Conservation (phyloP, 2,329 filamentous ascomycete genomes). For the Verticillium longisporum region DNA sequence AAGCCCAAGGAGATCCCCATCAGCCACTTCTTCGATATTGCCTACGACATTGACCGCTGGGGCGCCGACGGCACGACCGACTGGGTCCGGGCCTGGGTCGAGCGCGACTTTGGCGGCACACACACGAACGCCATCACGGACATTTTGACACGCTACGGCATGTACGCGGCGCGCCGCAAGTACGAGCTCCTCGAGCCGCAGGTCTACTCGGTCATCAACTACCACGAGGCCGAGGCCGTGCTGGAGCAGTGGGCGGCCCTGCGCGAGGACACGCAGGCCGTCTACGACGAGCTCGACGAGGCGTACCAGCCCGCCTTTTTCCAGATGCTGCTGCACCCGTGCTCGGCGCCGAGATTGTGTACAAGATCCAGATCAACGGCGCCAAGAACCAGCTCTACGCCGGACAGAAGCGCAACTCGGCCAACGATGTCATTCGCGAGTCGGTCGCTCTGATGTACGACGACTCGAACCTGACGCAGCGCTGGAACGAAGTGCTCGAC, state of each 20-base stretch:
- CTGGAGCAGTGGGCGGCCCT: constrained; percentile 44
- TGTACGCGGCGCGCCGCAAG: constrained; percentile 25
- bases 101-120: constrained; percentile 47
- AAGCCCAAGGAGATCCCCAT: constrained; percentile 60
- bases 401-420: constrained; percentile 35
- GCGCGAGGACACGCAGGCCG: constrained; percentile 42
- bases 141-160: constrained; percentile 40
- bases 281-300: constrained; percentile 47
- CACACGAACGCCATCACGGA: constrained; percentile 39
- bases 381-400: constrained; percentile 38
- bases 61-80: constrained; percentile 45
- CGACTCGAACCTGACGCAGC: constrained; percentile 47
- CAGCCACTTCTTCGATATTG: constrained; percentile 61
- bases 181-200: constrained; percentile 26
- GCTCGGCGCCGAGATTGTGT: constrained; percentile 43
- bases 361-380: constrained; percentile 40
- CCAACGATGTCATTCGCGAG: constrained; percentile 42
- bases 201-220: constrained; percentile 47
- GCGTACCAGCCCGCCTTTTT: constrained; percentile 51
- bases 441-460: constrained; percentile 48
- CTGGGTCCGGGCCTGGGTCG: constrained; percentile 52
- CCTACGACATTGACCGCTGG: constrained; percentile 55
- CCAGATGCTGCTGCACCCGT: constrained; percentile 49
- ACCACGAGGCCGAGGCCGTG: constrained; percentile 49
- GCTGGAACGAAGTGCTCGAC: constrained; percentile 50